Evolutionary conservation across 805 yeast species (phyloP).

Genomic region (Candida palmyrensis): DNA sequence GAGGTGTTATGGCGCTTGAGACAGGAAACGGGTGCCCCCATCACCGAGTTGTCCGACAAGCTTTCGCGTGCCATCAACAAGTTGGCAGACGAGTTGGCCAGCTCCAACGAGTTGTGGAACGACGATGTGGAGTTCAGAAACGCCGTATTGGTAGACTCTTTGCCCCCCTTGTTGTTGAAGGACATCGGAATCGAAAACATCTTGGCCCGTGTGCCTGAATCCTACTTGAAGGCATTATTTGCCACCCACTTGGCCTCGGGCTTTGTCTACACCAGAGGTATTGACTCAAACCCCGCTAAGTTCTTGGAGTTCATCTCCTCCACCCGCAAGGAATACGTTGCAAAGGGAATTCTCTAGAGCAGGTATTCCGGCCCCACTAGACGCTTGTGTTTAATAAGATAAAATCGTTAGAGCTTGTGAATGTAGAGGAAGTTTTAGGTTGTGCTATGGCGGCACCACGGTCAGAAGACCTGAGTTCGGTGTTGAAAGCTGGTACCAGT

Average conservation of each 20-base stretch:
- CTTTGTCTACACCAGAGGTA: conserved; percentile 79
- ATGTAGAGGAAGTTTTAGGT: too few species aligned
- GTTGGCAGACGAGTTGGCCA: conserved; percentile 78
- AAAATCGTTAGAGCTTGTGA: too few species aligned
- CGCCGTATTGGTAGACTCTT: conserved; percentile 67
- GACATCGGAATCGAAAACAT: conserved; percentile 65
- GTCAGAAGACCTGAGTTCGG: too few species aligned
- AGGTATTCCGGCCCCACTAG: too few species aligned
- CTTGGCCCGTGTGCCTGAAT: conserved; percentile 74
- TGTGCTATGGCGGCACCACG: too few species aligned
- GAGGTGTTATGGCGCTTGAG: conserved; percentile 80
- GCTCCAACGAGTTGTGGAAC: conserved; percentile 77
- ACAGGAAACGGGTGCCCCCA: conserved; percentile 55
- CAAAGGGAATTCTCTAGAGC: conserved; percentile 24
- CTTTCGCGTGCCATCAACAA: conserved; percentile 79
- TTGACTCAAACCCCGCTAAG: conserved; percentile 73
- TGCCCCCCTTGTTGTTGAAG: conserved; percentile 67
- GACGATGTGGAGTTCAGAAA: conserved; percentile 74
- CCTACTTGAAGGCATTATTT: conserved; percentile 83
- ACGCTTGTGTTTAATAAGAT: too few species aligned
- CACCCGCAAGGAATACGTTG: conserved; percentile 42
- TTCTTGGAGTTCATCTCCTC: conserved; percentile 65
- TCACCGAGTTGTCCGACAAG: conserved; percentile 72
- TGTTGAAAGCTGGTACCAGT: too few species aligned
- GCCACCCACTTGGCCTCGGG: conserved; percentile 82